Evolutionary conservation across 225 moss, liverwort and hornwort species (phyloP), one percentile per base, ranked within the genome.

Genomic region (Bryum argenteum): DNA sequence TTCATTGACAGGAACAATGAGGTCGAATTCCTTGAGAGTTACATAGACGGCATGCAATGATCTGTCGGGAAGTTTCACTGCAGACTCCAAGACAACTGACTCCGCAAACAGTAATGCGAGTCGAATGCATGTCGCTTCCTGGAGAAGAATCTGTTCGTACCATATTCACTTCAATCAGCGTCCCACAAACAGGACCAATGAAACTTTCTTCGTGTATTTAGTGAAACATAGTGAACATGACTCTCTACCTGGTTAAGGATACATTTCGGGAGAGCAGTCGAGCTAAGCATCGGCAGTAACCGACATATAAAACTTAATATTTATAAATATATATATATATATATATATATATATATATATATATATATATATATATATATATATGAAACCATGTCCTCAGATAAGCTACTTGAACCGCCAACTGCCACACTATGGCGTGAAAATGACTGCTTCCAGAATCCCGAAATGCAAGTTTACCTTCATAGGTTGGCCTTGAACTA

Each of bases 401-500:
- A 21, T 14, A 16, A 22, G 15, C 41, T 74, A 28, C 55, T 54
- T 47, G 1, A 42, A 55, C 21, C 41, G 51, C 40, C 54, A 58
- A n/a, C 17, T 39, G 10, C n/a, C 48, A 11, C 42, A 72, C 68
- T 38, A 69, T 54, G 28, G 40, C 64, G 8, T 24, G 15, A 23
- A 55, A 57, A 43, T 16, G 23, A 8, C 14, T 43, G 17, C 8
- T 66, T 48, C 47, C 52, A 4, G 13, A 71, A 16, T 48, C 37
- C 54, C 68, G 3, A 60, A 40, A 14, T 54, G 33, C 40, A 83
- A 23, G 28, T 55, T 16, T 85, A 98, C 97, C 92, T 84, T 92
- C 73, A 94, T 75, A 68, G 97, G 92, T 75, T 94, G 94, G 70
- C 92, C 92, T 71, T 98, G 97, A 55, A 98, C 65, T 41, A 98